These are phyloP conservation scores for Cladosporium sp. DNA, from an alignment of 2,329 filamentous ascomycete genomes.

Conservation along the genomic window DNA sequence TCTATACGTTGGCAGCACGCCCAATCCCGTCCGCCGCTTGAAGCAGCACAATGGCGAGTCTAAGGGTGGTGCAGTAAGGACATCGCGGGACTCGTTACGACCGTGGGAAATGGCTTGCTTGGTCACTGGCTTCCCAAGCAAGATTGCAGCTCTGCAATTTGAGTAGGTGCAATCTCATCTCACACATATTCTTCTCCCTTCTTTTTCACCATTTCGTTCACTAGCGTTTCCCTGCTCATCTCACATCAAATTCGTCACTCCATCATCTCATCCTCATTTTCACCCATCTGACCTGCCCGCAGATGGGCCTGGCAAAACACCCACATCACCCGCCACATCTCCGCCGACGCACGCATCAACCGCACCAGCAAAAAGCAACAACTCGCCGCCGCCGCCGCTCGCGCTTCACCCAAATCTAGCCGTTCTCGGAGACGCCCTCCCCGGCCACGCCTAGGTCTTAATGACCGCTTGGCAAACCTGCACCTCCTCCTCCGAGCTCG, in stretches of 20 bases:
- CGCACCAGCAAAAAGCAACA: conserved; percentile 33
- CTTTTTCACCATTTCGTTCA: not conserved
- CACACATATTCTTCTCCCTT: not conserved
- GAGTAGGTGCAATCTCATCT: conserved; percentile 57
- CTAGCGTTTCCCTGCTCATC: not conserved
- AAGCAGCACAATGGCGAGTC: conserved; percentile 85
- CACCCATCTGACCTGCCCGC: not conserved
- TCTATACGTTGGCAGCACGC: conserved; percentile 89
- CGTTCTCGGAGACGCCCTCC: conserved; percentile 44
- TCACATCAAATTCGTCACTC: not conserved
- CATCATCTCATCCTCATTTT: not conserved
- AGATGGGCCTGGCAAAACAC: conserved; percentile 93
- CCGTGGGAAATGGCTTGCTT: conserved; percentile 91
- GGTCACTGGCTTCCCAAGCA: conserved; percentile 83
- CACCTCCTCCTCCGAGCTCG: conserved; percentile 73
- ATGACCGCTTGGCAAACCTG: conserved; percentile 70
- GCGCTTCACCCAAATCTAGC: conserved; percentile 35
- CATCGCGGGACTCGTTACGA: conserved; percentile 61
- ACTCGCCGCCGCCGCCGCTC: conserved; percentile 33
- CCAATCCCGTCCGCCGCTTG: conserved; percentile 77
- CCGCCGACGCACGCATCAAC: conserved; percentile 57
- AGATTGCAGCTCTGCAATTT: conserved; percentile 85
- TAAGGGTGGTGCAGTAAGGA: conserved; percentile 76
- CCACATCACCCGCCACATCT: conserved; percentile 74
- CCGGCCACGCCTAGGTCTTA: conserved; percentile 57